Percentiles rank a stretch among this genome's conserved stretches.
These are phyloP conservation scores for Drosera spatulata DNA, from an alignment of 179 eudicot genomes.

Conservation along the genomic window DNA sequence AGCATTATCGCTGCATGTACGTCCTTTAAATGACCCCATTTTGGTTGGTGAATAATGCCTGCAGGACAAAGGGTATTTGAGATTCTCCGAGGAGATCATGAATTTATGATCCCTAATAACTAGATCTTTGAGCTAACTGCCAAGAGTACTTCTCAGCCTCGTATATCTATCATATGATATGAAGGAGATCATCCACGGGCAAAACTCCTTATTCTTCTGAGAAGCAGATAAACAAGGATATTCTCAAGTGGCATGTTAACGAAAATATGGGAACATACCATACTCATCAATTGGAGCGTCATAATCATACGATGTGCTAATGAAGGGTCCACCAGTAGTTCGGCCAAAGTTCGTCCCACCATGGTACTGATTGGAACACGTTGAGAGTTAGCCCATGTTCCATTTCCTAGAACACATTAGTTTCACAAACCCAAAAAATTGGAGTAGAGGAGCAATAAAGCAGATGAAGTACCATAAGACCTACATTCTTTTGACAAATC, in stretches of 20 bases:
- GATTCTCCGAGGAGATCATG: background rate
- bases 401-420: background rate
- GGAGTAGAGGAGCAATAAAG: background rate
- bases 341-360: slow-evolving; percentile 85
- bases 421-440: background rate
- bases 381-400: slow-evolving; percentile 1
- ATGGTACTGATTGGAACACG: slow-evolving; percentile 54
- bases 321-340: slow-evolving; percentile 67
- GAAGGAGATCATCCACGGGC: background rate
- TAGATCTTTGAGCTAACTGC: too few species aligned
- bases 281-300: slow-evolving; percentile 86
- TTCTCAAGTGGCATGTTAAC: too few species aligned
- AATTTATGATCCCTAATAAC: too few species aligned
- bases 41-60: slow-evolving; percentile 76
- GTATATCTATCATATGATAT: background rate
- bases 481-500: too few species aligned
- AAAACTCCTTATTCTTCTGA: background rate
- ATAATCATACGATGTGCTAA: slow-evolving; percentile 67
- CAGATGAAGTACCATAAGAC: slow-evolving; percentile 41
- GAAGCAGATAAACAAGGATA: too few species aligned
- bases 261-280: slow-evolving; percentile 23
- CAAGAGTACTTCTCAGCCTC: background rate
- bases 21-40: slow-evolving; percentile 94
- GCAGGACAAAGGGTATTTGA: background rate
- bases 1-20: slow-evolving; percentile 89